phyloP scores from a whole-genome alignment of 306 rosid genomes.

The Inga leiocalycina region DNA sequence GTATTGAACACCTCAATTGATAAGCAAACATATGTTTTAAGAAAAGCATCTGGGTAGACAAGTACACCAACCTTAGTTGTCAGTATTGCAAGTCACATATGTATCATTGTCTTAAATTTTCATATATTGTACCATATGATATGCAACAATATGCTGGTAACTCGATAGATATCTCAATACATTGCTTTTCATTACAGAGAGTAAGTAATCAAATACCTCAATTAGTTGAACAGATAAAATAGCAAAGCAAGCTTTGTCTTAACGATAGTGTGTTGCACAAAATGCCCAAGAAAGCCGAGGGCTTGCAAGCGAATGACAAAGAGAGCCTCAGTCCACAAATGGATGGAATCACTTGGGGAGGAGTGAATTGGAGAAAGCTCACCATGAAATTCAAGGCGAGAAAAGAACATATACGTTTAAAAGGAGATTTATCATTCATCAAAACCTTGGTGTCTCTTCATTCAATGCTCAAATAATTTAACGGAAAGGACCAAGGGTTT shows the following conservation, averaged over 20 bases:
- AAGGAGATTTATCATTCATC: not conserved
- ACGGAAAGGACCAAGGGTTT: not conserved
- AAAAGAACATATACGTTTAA: not conserved
- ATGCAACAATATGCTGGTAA: not conserved
- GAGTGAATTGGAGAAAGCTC: not conserved
- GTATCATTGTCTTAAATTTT: not conserved
- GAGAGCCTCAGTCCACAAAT: not conserved
- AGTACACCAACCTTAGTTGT: not conserved
- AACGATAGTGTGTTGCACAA: not conserved
- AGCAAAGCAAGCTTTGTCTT: not conserved
- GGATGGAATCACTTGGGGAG: not conserved
- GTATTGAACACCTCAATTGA: constrained; percentile 12
- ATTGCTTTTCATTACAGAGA: not conserved
- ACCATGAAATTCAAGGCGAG: not conserved
- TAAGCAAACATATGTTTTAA: constrained; percentile 8
- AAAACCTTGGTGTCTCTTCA: not conserved
- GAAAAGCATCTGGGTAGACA: constrained; percentile 23
- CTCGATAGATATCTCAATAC: not conserved
- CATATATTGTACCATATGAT: not conserved
- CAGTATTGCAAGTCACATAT: not conserved
- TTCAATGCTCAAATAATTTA: not conserved
- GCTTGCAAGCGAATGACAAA: not conserved
- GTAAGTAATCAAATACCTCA: not conserved
- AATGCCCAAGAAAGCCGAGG: not conserved
- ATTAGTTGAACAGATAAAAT: not conserved